phyloP scores from a whole-genome alignment of 1,284 basidiomycete genomes.

The Rhodotorula glutinis region DNA sequence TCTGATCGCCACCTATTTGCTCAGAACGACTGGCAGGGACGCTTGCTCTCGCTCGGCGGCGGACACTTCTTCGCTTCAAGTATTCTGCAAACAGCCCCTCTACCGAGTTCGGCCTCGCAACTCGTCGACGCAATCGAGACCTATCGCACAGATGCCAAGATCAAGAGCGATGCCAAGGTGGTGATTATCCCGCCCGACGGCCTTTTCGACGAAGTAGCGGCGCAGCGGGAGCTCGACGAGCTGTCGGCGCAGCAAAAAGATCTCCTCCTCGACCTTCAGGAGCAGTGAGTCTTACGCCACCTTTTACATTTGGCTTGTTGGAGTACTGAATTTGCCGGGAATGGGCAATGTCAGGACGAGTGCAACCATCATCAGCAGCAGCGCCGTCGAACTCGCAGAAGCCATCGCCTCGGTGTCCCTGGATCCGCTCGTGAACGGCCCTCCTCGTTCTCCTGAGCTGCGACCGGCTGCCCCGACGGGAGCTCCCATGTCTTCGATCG shows the following conservation, averaged over 20 bases:
- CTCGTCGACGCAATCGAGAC: constrained; percentile 12
- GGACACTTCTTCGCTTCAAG: constrained; percentile 11
- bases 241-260: background rate
- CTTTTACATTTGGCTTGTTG: too few species aligned
- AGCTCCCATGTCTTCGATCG: background rate
- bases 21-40: constrained; percentile 4
- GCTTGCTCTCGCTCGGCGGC: constrained; percentile 5
- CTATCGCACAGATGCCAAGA: constrained; percentile 4
- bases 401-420: constrained; percentile 12
- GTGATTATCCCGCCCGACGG: constrained; percentile 11
- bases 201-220: background rate
- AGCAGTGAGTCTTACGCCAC: constrained; percentile 4
- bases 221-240: background rate
- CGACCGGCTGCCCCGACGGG: background rate
- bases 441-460: background rate
- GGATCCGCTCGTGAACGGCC: background rate
- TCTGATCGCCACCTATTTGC: too few species aligned
- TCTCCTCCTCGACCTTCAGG: constrained; percentile 1
- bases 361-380: background rate
- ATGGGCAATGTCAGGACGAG: constrained; percentile 1
- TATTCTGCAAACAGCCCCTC: background rate
- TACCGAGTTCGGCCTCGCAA: background rate
- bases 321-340: too few species aligned
- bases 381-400: constrained; percentile 1
- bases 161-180: background rate